These are phyloP conservation scores for Coemansia sp. DNA, from an alignment of 192 early-diverging fungal species.

Conservation along the genomic window DNA sequence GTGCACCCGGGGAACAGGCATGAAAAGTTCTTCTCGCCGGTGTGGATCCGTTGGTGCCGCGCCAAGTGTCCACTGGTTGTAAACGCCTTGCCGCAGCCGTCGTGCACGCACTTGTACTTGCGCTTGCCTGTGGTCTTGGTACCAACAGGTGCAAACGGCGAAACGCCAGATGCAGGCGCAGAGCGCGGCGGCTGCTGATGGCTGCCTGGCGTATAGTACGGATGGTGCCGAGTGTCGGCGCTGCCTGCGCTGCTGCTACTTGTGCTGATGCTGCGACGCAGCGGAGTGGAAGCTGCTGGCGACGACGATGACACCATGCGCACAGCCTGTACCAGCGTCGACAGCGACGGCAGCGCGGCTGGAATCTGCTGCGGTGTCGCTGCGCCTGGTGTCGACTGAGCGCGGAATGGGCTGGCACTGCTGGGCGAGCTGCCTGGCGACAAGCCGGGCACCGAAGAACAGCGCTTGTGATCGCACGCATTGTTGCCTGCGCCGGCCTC, in stretches of 20 bases:
- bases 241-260: neutral
- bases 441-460: slow-evolving; percentile 6
- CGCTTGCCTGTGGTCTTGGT: slow-evolving; percentile 51
- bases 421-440: slow-evolving; percentile 19
- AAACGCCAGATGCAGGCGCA: neutral
- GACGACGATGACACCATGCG: slow-evolving; percentile 7
- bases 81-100: slow-evolving; percentile 71
- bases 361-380: slow-evolving; percentile 22
- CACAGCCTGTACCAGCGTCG: slow-evolving; percentile 29
- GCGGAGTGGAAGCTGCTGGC: neutral
- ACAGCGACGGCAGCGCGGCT: slow-evolving; percentile 26
- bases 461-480: slow-evolving; percentile 1
- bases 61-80: slow-evolving; percentile 81
- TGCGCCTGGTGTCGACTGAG: slow-evolving; percentile 13
- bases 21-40: slow-evolving; percentile 75
- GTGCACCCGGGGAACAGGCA: slow-evolving; percentile 70
- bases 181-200: slow-evolving; percentile 2
- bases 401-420: slow-evolving; percentile 7
- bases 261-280: slow-evolving; percentile 5
- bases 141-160: neutral
- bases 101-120: slow-evolving; percentile 66
- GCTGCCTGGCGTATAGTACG: neutral
- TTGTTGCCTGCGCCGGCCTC: slow-evolving; percentile 6
- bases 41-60: slow-evolving; percentile 79
- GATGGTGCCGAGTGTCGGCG: neutral